phyloP scores from a whole-genome alignment of 176 grass and related monocot genomes.

The Avena atlantica region DNA sequence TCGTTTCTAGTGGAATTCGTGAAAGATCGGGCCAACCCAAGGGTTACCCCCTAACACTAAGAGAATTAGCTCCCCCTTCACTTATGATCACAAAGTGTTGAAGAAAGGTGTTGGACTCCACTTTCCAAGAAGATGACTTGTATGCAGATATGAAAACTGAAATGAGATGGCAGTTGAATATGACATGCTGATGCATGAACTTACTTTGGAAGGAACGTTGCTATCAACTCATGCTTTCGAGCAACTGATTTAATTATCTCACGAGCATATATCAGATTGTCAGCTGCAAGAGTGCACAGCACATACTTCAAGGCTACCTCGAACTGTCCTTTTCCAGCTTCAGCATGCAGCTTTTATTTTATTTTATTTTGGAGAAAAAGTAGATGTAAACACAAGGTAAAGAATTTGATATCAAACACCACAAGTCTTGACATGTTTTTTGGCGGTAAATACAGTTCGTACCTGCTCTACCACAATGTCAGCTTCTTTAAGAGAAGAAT shows the following conservation, averaged over 20 bases:
- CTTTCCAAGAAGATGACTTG: not conserved
- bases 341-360: constrained; percentile 82
- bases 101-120: not conserved
- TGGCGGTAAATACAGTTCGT: constrained; percentile 15
- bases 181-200: constrained; percentile 38
- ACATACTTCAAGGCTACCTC: constrained; percentile 88
- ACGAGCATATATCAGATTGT: constrained; percentile 89
- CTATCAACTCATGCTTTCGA: constrained; percentile 77
- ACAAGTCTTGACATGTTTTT: constrained; percentile 19
- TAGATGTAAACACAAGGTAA: constrained; percentile 16
- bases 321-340: constrained; percentile 91
- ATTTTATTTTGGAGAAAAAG: not conserved
- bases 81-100: constrained; percentile 16
- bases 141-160: constrained; percentile 34
- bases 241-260: constrained; percentile 90
- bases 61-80: constrained; percentile 1
- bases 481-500: constrained; percentile 67
- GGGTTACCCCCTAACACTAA: not conserved
- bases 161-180: constrained; percentile 7
- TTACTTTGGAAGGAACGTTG: constrained; percentile 97
- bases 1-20: too few relatives aligned
- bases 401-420: constrained; percentile 8
- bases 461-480: constrained; percentile 90
- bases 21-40: too few relatives aligned
- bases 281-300: constrained; percentile 83